A percentile compares a stretch with the other conserved stretches of the same genome.
Evolutionary conservation across 441 rosid genomes (phyloP).

Genomic region (Melastoma candidum): DNA sequence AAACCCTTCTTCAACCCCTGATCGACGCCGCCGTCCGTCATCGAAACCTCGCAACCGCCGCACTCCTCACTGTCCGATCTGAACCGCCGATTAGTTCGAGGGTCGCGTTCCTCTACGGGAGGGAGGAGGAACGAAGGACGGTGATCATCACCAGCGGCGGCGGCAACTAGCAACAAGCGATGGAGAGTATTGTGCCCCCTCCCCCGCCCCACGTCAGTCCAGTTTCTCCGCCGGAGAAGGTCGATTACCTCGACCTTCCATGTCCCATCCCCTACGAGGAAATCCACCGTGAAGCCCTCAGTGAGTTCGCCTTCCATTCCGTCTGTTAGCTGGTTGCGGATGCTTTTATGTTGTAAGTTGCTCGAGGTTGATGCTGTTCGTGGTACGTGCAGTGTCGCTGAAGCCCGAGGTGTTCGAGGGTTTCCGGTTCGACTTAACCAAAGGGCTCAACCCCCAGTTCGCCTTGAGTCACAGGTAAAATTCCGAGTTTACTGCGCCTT

Average conservation of each 20-base stretch:
- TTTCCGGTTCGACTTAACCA: slow-evolving; percentile 90
- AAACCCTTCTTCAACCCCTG: too few relatives aligned
- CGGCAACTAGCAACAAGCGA: too few relatives aligned
- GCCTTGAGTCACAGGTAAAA: slow-evolving; percentile 75
- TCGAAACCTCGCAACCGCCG: too few relatives aligned
- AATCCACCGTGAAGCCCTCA: slow-evolving; percentile 83
- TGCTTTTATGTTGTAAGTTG: neutral
- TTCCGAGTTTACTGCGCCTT: slow-evolving; percentile 2
- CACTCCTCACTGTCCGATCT: too few relatives aligned
- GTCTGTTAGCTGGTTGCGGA: neutral
- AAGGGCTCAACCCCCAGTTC: slow-evolving; percentile 76
- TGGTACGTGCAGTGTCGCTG: slow-evolving; percentile 68
- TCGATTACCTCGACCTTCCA: slow-evolving; percentile 73
- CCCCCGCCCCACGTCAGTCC: too few relatives aligned
- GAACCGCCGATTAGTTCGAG: too few relatives aligned
- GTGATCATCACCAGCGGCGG: too few relatives aligned
- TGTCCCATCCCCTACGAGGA: slow-evolving; percentile 92
- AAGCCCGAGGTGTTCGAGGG: slow-evolving; percentile 93
- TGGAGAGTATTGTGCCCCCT: too few relatives aligned
- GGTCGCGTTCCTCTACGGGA: too few relatives aligned
- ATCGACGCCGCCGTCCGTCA: too few relatives aligned
- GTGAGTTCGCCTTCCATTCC: slow-evolving; percentile 26
- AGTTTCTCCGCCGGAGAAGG: slow-evolving; percentile 26
- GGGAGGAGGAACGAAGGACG: too few relatives aligned
- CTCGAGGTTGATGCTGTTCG: neutral